Conservation (phyloP, 805 yeast genomes). For the Candida methanosorbosa region DNA sequence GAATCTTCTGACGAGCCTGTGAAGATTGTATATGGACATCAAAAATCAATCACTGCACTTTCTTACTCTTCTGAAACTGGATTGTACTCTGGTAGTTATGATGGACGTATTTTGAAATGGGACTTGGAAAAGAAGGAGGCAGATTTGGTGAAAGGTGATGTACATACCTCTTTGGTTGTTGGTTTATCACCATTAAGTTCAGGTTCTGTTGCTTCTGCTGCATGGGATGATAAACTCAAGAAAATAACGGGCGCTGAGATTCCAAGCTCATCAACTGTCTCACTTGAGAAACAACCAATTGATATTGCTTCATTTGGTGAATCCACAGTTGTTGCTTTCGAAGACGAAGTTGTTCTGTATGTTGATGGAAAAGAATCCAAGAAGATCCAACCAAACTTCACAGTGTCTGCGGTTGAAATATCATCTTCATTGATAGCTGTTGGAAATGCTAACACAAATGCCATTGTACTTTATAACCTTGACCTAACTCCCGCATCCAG, state of each 20-base stretch:
- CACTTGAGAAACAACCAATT: constrained; percentile 41
- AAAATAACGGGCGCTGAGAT: constrained; percentile 18
- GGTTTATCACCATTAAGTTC: constrained; percentile 29
- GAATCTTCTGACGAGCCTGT: constrained; percentile 29
- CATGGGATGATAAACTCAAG: constrained; percentile 83
- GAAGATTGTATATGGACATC: constrained; percentile 62
- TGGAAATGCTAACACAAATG: constrained; percentile 34
- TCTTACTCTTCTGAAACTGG: constrained; percentile 17
- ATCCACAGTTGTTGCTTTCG: constrained; percentile 35
- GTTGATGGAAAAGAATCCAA: constrained; percentile 23
- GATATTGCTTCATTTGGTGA: constrained; percentile 30
- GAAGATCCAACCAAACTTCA: constrained; percentile 23
- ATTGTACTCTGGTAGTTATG: constrained; percentile 63
- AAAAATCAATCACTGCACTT: constrained; percentile 66
- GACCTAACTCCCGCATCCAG: constrained; percentile 6
- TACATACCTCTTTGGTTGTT: constrained; percentile 62
- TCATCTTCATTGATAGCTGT: constrained; percentile 37
- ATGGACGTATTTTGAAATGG: constrained; percentile 71
- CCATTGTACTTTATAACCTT: constrained; percentile 30
- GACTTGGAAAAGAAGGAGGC: constrained; percentile 27
- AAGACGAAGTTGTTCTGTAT: constrained; percentile 29
- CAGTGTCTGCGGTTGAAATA: constrained; percentile 39
- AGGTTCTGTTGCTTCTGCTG: constrained; percentile 37
- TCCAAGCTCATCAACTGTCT: constrained; percentile 17
- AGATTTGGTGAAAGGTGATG: constrained; percentile 25